Percentiles rank a stretch among this genome's conserved stretches.
Conservation (phyloP, 441 rosid genomes). For the Erodium moschatum region DNA sequence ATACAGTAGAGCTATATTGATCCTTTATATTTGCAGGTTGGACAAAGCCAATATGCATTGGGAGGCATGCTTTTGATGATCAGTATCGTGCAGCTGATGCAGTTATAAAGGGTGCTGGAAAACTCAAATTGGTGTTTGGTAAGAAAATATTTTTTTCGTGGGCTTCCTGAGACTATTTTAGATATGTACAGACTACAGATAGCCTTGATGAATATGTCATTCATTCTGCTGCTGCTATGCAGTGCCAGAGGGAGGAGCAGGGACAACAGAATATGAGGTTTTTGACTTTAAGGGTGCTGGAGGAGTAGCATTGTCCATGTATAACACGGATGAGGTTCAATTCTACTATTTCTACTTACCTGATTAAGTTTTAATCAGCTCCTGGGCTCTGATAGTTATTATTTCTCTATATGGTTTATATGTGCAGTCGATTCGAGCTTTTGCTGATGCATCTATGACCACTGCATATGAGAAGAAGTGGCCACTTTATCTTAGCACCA, state of each 20-base stretch:
- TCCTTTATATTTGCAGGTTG: conserved; percentile 48
- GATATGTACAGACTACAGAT: background rate
- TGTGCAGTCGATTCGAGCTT: conserved; percentile 65
- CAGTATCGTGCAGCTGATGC: conserved; percentile 80
- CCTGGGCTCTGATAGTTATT: background rate
- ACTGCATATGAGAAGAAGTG: conserved; percentile 83
- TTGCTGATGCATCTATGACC: conserved; percentile 88
- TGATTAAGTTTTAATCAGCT: background rate
- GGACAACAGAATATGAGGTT: conserved; percentile 19
- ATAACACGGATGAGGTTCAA: conserved; percentile 25
- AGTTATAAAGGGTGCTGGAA: conserved; percentile 61
- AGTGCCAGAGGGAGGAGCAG: conserved; percentile 21
- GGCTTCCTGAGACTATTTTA: background rate
- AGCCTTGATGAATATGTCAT: background rate
- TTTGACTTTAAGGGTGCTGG: conserved; percentile 22
- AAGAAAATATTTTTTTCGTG: background rate
- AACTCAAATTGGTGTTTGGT: conserved; percentile 44
- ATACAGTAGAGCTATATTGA: background rate
- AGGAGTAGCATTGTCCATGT: conserved; percentile 24
- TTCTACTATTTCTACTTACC: background rate
- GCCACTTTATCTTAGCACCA: conserved; percentile 96
- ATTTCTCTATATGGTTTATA: background rate
- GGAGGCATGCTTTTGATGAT: conserved; percentile 95
- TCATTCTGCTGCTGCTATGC: conserved; percentile 11
- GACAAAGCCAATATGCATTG: conserved; percentile 91